Base-by-base conservation (phyloP, 2,329 filamentous ascomycete genomes). In the Verticillium nubilum region DNA sequence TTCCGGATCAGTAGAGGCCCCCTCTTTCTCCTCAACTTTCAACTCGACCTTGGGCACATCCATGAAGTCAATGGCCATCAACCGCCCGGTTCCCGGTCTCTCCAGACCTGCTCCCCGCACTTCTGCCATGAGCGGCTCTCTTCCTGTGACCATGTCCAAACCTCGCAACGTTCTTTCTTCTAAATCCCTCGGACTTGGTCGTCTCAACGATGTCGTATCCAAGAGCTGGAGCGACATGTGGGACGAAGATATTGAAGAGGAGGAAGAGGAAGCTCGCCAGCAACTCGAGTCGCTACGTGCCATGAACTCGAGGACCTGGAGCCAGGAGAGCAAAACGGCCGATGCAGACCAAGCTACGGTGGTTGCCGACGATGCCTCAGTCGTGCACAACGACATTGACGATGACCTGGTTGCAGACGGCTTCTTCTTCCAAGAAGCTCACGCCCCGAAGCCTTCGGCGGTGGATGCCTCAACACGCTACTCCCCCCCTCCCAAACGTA, bases 181-280 rank as follows among this genome's bases (percentile, higher is more conserved):
- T 62, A 88, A 94, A 81, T 87, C 90, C 4, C 85, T 89, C 70
- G 85, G 94, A 56, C 94, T 96, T 71, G 91, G 90, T 57, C 87
- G 87, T 69, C 86, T 89, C 71, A 84, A 86, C 63, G 89, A 94
- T 53, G 80, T 84, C 54, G 91, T 96, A 54, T 97, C 95, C 59
- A 98, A 98, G 88, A 98, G 95, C 80, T 99, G 95, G 95, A 97
- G 93, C 69, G 95, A 99, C 73, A 86, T 98, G 73, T 97, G 92
- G 89, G 94, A 98, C 61, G 94, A 98, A 73, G 94, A 98, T 58
- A 78, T 81, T 53, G 92, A 95, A 69, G 87, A 90, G 64, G 86
- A 89, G 63, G 85, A 90, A 66, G 84, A 88, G 67, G 85, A 88
- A 69, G 82, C 82, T 62, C 76, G 77, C 61, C 83, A 83, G 64